Percentiles rank a stretch among this genome's conserved stretches.
Conservation (phyloP, 257 asterid genomes). For the Salvia rosmarinus region DNA sequence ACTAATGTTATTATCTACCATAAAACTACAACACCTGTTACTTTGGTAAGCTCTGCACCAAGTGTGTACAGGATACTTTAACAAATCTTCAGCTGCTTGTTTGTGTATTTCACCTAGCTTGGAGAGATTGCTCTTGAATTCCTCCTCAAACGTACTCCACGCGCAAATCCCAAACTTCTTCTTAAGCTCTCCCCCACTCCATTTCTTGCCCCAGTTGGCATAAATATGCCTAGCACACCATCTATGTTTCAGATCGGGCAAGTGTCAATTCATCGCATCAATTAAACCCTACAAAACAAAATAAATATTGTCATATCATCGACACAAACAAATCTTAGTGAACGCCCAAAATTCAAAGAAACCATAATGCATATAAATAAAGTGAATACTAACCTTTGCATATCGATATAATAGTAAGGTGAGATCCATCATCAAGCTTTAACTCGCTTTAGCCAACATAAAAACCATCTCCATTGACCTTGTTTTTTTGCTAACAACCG, state of each 20-base stretch:
- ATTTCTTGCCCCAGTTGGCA: neutral
- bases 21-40: too few relatives aligned
- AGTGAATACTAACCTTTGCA: too few relatives aligned
- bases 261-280: neutral
- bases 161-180: neutral
- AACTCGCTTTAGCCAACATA: too few relatives aligned
- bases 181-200: neutral
- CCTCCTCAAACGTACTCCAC: neutral
- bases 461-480: conserved; percentile 1
- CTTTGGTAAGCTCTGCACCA: neutral
- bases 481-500: neutral
- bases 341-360: too few relatives aligned
- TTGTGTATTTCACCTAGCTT: neutral
- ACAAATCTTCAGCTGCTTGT: neutral
- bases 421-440: too few relatives aligned
- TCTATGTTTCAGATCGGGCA: neutral
- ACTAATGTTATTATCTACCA: too few relatives aligned
- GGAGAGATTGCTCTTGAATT: neutral
- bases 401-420: too few relatives aligned
- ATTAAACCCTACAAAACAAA: neutral
- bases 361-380: too few relatives aligned
- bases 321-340: too few relatives aligned
- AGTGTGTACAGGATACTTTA: neutral
- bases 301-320: neutral
- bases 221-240: conserved; percentile 1